Evolutionary conservation across 2,329 filamentous ascomycete species (phyloP).

Genomic region (Pestalotiopsis sp.): DNA sequence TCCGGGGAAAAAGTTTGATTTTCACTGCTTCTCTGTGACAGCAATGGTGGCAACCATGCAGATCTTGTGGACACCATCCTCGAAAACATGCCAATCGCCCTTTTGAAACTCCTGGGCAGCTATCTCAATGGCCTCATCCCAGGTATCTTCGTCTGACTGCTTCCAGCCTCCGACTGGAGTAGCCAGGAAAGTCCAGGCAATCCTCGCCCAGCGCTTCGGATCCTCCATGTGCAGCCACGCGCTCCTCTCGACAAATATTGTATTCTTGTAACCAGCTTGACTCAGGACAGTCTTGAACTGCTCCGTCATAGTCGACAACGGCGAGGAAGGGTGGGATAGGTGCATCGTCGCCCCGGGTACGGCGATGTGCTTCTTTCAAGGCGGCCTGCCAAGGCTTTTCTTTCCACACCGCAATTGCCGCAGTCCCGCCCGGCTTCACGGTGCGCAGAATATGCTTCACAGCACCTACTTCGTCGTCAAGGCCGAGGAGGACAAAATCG

Average conservation of each 20-base stretch:
- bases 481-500: slow-evolving; percentile 14
- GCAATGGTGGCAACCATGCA: slow-evolving; percentile 12
- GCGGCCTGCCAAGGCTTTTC: slow-evolving; percentile 18
- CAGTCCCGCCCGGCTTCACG: slow-evolving; percentile 14
- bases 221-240: slow-evolving; percentile 14
- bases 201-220: slow-evolving; percentile 16
- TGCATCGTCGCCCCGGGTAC: slow-evolving; percentile 15
- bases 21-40: slow-evolving; percentile 8
- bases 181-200: slow-evolving; percentile 17
- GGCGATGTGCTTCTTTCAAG: slow-evolving; percentile 14
- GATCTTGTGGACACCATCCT: slow-evolving; percentile 14
- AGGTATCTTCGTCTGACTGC: slow-evolving; percentile 15
- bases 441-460: slow-evolving; percentile 16
- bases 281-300: neutral
- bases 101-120: slow-evolving; percentile 3
- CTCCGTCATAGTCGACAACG: neutral
- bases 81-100: slow-evolving; percentile 2
- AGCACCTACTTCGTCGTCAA: slow-evolving; percentile 14
- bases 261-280: slow-evolving; percentile 3
- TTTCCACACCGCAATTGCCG: slow-evolving; percentile 15
- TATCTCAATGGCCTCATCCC: slow-evolving; percentile 12
- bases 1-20: neutral
- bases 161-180: slow-evolving; percentile 14
- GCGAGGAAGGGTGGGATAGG: slow-evolving; percentile 16
- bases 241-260: slow-evolving; percentile 11